Evolutionary conservation across 371 early-diverging fungal genomes (phyloP).

Genomic region (Mortierella sp.): DNA sequence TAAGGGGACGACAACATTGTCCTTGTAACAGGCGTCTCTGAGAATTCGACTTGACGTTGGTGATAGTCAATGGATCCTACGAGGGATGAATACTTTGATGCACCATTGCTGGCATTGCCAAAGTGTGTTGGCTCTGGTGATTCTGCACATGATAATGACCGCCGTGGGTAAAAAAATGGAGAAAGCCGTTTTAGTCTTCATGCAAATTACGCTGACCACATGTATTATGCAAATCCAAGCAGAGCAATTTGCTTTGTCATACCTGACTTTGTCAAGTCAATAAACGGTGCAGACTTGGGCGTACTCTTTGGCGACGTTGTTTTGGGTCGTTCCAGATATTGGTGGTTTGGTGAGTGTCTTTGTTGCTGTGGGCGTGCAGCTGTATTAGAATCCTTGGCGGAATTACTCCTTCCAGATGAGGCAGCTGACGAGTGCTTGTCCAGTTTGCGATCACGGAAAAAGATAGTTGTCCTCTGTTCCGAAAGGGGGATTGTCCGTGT

Average conservation of each 20-base stretch:
- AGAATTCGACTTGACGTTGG: constrained; percentile 1
- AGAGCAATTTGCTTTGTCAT: neutral
- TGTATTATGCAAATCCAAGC: neutral
- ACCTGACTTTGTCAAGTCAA: constrained; percentile 5
- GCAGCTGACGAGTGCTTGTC: neutral
- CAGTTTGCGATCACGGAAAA: constrained; percentile 6
- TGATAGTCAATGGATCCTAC: neutral
- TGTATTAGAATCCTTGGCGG: neutral
- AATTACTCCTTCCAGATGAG: neutral
- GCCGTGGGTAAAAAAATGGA: neutral
- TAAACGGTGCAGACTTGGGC: neutral
- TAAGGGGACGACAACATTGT: neutral
- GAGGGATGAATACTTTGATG: neutral
- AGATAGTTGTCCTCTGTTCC: constrained; percentile 11
- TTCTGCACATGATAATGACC: neutral
- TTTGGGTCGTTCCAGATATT: neutral
- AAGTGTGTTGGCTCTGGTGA: neutral
- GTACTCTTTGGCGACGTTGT: neutral
- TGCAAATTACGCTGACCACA: neutral
- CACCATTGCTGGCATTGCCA: neutral
- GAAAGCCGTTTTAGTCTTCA: neutral
- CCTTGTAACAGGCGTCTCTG: neutral
- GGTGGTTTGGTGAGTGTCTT: neutral
- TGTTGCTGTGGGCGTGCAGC: neutral
- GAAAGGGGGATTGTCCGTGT: constrained; percentile 7